Evolutionary conservation across 1,284 basidiomycete species (phyloP), one percentile per base, ranked within the genome.

Genomic region (Microstroma glucosiphilum): DNA sequence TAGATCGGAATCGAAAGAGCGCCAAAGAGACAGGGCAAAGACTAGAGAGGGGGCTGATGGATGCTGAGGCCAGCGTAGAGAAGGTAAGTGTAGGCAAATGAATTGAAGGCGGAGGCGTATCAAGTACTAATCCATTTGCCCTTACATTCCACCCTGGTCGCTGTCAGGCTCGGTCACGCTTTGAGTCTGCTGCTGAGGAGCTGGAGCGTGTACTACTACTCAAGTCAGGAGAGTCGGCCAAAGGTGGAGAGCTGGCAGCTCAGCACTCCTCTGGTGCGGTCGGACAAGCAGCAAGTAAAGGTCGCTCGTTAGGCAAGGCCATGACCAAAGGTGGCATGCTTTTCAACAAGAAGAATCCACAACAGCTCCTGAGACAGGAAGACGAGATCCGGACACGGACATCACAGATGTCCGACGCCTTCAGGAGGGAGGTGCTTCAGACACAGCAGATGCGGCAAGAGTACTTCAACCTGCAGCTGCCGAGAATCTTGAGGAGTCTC

Each of bases 381-480:
- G 94, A 97, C 70, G 94, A 98, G 76, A 86, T 94, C 55, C 84
- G 96, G 59, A 82, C 85, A 30, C 84, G 92, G 68, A 88, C 97
- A 83, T 91, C 90, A 6, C 83, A 83, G 56, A 87, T 90, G 3
- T 92, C 90, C 40, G 94, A 97, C 76, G 85, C 87, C 40, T 97
- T 93, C 79, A 84, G 91, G 62, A 92, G 92, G 80, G 88, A 92
- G 12, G 88, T 96, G n/a, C 85, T 87, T 26, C 91, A 92, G 69
- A 90, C 90, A 11, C 93, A 96, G 80, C 83, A 86, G 1, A 86
- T 92, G 80, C 85, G 93, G 59, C 92, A 96, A 80, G 94, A 98
- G 78, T 97, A 72, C 80, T 98, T 96, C 81, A 94, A 96, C 80
- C 89, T 94, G 75, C 94, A 97, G 76, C 82, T 96, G 54, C 94